Base-by-base conservation (phyloP, 208 protist species). In the Zelonia costaricensis region DNA sequence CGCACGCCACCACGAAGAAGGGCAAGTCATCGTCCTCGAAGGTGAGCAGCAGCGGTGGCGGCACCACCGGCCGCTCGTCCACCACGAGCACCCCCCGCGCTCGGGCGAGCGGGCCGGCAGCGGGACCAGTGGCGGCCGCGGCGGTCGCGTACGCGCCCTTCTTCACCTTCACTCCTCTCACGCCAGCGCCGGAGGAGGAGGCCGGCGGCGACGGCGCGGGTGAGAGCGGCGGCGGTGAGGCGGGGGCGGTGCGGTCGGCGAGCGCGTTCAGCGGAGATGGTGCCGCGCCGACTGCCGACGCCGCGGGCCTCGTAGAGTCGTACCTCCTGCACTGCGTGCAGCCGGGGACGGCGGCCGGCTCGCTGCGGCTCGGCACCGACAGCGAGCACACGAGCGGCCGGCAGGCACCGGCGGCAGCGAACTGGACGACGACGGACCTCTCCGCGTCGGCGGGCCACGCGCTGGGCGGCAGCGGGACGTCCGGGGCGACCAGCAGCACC, bases 231-330 rank as follows among this genome's bases (percentile, higher is more conserved):
- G 15, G 9, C 28, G 45, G 23, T 49, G 23, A 49, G 13, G 39
- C 5, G 39, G 39, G 15, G 39, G 12, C 15, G 9, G 4, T 20
- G 39, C 47, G 48, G 42, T 73, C 66, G 16, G 25, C 55, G 36
- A 73, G 66, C 45, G 56, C 52, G 22, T 58, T 57, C 51, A 73
- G 66, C 58, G 55, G 58, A 1, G 66, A 65, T 27, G 62, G 53
- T 27, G 28, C 48, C 7, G n/a, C 25, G 0, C 39, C 31, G 13
- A 30, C 35, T 43, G 23, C 65, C 23, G 49, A 43, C 31, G 18
- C 23, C 10, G 31, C 58, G 5, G 40, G n/a, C n/a, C n/a, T n/a
- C n/a, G n/a, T 52, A 0, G 66, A 54, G 42, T 49, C 44, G 22
- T 73, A 65, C 16, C 33, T 73, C 0, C 51, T 73, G 6, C 58